Percentiles rank a stretch among this genome's conserved stretches.
Evolutionary conservation across 371 early-diverging fungal species (phyloP).

Genomic region (Capillidium heterosporum): DNA sequence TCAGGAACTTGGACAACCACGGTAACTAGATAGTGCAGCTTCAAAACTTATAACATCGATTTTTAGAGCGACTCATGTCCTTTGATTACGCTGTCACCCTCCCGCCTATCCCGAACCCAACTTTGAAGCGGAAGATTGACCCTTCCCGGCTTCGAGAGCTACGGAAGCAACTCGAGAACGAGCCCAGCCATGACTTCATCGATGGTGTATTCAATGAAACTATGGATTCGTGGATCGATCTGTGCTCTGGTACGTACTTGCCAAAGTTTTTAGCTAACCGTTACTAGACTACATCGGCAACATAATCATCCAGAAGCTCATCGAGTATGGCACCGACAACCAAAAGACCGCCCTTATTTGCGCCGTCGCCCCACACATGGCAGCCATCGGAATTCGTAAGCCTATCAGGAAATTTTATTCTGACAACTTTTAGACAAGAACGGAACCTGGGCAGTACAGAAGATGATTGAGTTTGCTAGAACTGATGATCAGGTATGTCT

Average conservation of each 20-base stretch:
- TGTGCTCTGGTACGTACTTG: slow-evolving; percentile 1
- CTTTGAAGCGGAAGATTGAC: slow-evolving; percentile 38
- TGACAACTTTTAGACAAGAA: slow-evolving; percentile 32
- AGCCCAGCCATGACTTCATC: background rate
- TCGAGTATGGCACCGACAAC: slow-evolving; percentile 53
- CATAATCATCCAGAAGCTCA: slow-evolving; percentile 79
- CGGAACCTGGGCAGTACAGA: slow-evolving; percentile 96
- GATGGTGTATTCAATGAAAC: slow-evolving; percentile 7
- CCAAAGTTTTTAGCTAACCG: slow-evolving; percentile 17
- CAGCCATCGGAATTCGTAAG: slow-evolving; percentile 75
- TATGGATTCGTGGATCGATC: slow-evolving; percentile 5
- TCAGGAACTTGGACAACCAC: too few relatives aligned
- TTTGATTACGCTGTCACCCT: slow-evolving; percentile 11
- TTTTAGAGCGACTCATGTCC: slow-evolving; percentile 11
- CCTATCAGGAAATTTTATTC: slow-evolving; percentile 9
- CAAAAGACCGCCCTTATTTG: slow-evolving; percentile 44
- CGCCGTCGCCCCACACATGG: slow-evolving; percentile 61
- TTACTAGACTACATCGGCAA: slow-evolving; percentile 87
- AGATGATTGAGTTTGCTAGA: slow-evolving; percentile 78
- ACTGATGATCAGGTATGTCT: slow-evolving; percentile 14
- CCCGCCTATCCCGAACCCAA: slow-evolving; percentile 48
- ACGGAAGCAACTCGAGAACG: slow-evolving; percentile 58
- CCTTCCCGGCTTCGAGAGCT: slow-evolving; percentile 66
- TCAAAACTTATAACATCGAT: too few relatives aligned
- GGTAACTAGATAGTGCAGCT: too few relatives aligned